Base-by-base conservation (phyloP, 2,329 filamentous ascomycete species). In the Xylaria sp. region DNA sequence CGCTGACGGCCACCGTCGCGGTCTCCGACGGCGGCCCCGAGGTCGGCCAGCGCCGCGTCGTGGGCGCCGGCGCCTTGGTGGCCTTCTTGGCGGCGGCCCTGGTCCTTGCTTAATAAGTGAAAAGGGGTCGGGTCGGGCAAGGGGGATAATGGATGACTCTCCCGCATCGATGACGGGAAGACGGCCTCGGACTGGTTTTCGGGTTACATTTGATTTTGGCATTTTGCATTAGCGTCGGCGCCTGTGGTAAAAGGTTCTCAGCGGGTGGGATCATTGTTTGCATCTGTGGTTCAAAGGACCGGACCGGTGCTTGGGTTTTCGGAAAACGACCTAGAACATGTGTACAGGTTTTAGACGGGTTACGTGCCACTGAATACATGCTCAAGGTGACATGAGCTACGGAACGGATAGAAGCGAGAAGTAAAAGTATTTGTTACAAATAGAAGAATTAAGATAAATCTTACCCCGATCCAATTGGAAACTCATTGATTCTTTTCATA, bases 1-100 rank as follows among this genome's bases (percentile, higher is more conserved):
- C 50, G 48, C 48, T 59, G 41, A 60, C 48, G 8, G 48, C 52
- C 11, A 60, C 45, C 52, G 57, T 57, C 11, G 60, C 50, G 50
- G 42, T 48, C 24, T 54, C 60, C 37, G 58, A 47, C 38, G 56
- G 59, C 19, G 56, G 59, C 19, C 47, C 60, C 40, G 43, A 47
- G 34, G 37, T 50, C 39, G 52, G 20, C 44, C 20, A 42, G 39
- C 56, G 52, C 2, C 56, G 59, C 19, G 56, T 70, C 41, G 71
- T 54, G 39, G 52, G 69, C 11, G 69, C 67, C 9, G 75, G 70
- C 2, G 76, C 76, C 7, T 56, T 81, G 47, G 66, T 78, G 47
- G 72, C 73, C 2, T 78, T 79, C 59, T 49, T 79, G 21, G 75
- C 66, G 4, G 76, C 71, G 9, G 72, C 71, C 4, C 59, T 80